A percentile compares a stretch with the other conserved stretches of the same genome.
Evolutionary conservation across 331 rosid species (phyloP).

Genomic region (Cydonia oblonga): DNA sequence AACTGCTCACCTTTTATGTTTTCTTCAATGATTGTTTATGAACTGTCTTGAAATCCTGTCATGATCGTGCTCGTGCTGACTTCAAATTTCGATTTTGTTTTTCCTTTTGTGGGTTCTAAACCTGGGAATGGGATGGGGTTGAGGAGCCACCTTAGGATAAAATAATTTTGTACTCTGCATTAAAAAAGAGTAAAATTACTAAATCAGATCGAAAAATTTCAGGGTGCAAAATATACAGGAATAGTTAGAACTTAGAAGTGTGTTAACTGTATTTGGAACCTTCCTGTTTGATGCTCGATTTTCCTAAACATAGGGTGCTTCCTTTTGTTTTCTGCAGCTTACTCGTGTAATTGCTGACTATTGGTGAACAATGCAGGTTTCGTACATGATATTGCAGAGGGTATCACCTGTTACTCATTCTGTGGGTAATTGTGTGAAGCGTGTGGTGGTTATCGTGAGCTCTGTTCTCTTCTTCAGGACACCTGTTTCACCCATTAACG

Average conservation of each 20-base stretch:
- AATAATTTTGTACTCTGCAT: not conserved
- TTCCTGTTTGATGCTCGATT: not conserved
- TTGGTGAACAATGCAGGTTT: conserved; percentile 53
- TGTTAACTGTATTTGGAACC: not conserved
- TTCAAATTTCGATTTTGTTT: not conserved
- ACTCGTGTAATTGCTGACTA: conserved; percentile 4
- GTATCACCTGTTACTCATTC: conserved; percentile 98
- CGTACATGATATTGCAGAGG: conserved; percentile 85
- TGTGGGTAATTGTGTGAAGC: conserved; percentile 80
- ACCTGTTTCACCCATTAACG: conserved; percentile 71
- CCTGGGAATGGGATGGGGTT: not conserved
- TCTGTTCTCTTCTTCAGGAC: conserved; percentile 85
- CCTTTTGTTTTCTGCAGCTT: not conserved
- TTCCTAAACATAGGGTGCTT: not conserved
- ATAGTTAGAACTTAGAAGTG: not conserved
- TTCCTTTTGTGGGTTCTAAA: not conserved
- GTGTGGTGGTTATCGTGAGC: conserved; percentile 95
- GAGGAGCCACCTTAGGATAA: not conserved
- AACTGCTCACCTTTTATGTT: too few relatives aligned
- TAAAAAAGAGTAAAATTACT: not conserved
- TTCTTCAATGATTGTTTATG: not conserved
- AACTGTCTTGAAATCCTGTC: not conserved
- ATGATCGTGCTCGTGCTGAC: not conserved
- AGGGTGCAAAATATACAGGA: not conserved
- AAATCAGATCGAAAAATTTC: not conserved